Evolutionary conservation across 192 early-diverging fungal species (phyloP).

Genomic region (Coemansia sp.): DNA sequence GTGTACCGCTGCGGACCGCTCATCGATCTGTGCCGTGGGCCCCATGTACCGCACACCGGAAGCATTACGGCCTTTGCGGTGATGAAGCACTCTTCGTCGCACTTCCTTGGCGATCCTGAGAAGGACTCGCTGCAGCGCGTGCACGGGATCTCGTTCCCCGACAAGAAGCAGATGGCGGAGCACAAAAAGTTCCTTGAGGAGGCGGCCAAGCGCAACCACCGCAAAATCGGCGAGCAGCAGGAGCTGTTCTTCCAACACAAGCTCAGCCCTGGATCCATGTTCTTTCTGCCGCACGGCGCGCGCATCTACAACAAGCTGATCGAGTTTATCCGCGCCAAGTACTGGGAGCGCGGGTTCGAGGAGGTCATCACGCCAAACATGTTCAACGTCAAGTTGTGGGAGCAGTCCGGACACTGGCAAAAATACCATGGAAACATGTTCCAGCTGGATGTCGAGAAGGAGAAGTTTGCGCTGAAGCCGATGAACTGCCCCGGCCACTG

Average conservation of each 20-base stretch:
- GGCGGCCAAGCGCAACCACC: constrained; percentile 94
- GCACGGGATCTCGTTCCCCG: constrained; percentile 99
- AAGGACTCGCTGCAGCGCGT: constrained; percentile 98
- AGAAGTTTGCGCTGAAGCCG: constrained; percentile 95
- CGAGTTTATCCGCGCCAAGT: constrained; percentile 85
- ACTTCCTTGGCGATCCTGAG: constrained; percentile 95
- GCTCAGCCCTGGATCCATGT: constrained; percentile 87
- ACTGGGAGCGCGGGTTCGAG: constrained; percentile 89
- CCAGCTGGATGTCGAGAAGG: constrained; percentile 91
- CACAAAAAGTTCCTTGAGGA: constrained; percentile 95
- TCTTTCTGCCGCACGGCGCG: constrained; percentile 95
- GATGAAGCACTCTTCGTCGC: constrained; percentile 96
- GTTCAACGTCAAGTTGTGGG: constrained; percentile 98
- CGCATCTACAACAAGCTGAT: constrained; percentile 95
- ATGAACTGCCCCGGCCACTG: constrained; percentile 99
- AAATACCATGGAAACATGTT: constrained; percentile 99
- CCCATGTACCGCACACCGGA: constrained; percentile 93
- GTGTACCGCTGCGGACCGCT: constrained; percentile 98
- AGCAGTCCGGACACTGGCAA: constrained; percentile 91
- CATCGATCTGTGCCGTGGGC: constrained; percentile 96
- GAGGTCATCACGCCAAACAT: constrained; percentile 99
- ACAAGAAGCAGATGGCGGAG: constrained; percentile 95
- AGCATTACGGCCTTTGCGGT: constrained; percentile 91
- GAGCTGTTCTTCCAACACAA: constrained; percentile 95
- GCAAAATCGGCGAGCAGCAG: constrained; percentile 95